phyloP scores from a whole-genome alignment of 306 rosid genomes.

The Aeschynomene evenia region DNA sequence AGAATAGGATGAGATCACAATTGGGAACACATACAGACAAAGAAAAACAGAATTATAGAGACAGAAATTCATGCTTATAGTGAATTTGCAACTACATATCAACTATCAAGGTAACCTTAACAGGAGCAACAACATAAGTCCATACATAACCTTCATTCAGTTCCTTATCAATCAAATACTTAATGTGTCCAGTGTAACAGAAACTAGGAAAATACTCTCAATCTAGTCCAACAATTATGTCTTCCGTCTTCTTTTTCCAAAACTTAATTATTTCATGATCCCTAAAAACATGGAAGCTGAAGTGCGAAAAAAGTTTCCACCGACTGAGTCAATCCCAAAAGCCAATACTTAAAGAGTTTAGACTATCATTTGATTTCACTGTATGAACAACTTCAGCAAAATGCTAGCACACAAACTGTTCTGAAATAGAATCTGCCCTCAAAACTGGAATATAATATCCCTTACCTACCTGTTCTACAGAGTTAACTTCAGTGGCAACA shows the following conservation, averaged over 20 bases:
- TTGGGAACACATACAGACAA: background rate
- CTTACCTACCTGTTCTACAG: conserved; percentile 54
- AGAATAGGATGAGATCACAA: conserved; percentile 27
- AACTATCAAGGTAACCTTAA: background rate
- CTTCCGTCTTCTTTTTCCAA: background rate
- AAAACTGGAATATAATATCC: conserved; percentile 6
- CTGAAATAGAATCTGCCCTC: background rate
- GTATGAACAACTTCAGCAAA: background rate
- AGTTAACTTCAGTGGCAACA: conserved; percentile 69
- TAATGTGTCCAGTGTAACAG: background rate
- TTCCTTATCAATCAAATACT: background rate
- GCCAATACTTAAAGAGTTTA: background rate
- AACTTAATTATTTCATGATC: background rate
- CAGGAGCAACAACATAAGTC: background rate
- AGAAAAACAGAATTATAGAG: background rate
- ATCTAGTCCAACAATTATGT: background rate
- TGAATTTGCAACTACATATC: background rate
- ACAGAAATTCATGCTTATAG: background rate
- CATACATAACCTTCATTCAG: background rate
- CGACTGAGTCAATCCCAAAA: background rate
- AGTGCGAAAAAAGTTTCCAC: background rate
- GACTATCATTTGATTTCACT: background rate
- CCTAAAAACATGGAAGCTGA: background rate
- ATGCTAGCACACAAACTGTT: background rate
- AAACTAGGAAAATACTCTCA: background rate